These are phyloP conservation scores for Morella rubra DNA, from an alignment of 306 rosid species.

Conservation along the genomic window DNA sequence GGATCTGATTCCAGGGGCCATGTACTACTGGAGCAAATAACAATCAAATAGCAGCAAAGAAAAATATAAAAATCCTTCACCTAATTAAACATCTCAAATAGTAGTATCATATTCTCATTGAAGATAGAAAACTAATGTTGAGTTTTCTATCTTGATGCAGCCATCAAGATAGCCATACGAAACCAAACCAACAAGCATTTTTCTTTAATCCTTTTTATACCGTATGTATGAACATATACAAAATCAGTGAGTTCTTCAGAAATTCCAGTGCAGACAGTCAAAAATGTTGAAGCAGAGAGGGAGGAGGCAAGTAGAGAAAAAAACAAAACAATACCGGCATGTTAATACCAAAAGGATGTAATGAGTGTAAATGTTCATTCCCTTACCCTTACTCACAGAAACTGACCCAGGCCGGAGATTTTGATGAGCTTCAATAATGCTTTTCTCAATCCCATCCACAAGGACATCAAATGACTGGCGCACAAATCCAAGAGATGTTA, in stretches of 20 bases:
- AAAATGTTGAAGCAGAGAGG: background rate
- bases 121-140: too few relatives aligned
- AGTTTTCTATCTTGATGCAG: background rate
- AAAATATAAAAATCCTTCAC: background rate
- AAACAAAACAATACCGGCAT: background rate
- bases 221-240: background rate
- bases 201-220: background rate
- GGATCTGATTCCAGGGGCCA: background rate
- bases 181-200: background rate
- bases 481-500: constrained; percentile 93
- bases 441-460: constrained; percentile 90
- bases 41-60: background rate
- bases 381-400: constrained; percentile 68
- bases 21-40: background rate
- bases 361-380: background rate
- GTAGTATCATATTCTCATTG: background rate
- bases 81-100: background rate
- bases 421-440: constrained; percentile 80
- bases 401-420: constrained; percentile 81
- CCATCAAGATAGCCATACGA: background rate
- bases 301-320: background rate
- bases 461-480: constrained; percentile 80
- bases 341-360: background rate
- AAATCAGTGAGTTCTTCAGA: background rate
- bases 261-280: background rate